Evolutionary conservation across 495 filamentous ascomycete genomes (phyloP).

Genomic region (Aspergillus egyptiacus): DNA sequence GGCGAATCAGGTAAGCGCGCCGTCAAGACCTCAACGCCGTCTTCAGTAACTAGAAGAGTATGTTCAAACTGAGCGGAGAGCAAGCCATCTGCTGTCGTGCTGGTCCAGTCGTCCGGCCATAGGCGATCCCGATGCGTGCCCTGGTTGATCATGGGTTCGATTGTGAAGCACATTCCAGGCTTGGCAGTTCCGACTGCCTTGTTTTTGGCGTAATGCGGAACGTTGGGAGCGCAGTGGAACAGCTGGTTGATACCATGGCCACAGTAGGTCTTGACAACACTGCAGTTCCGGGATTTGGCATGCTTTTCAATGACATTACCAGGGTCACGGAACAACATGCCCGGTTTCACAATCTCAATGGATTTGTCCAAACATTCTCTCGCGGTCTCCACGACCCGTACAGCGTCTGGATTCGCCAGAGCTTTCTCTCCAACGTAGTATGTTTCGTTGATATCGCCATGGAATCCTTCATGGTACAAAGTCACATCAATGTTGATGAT

Average conservation of each 20-base stretch:
- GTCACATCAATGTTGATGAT: constrained; percentile 89
- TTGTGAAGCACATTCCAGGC: constrained; percentile 87
- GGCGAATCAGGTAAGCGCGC: constrained; percentile 76
- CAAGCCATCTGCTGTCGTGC: constrained; percentile 73
- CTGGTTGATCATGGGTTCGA: constrained; percentile 86
- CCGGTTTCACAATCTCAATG: constrained; percentile 80
- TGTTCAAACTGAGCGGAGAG: constrained; percentile 90
- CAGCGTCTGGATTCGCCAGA: constrained; percentile 64
- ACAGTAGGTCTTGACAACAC: constrained; percentile 83
- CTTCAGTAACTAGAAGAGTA: constrained; percentile 87
- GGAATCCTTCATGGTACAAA: constrained; percentile 79
- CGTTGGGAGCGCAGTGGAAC: constrained; percentile 79
- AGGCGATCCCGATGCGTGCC: constrained; percentile 76
- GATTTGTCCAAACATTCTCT: constrained; percentile 77
- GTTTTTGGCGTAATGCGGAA: constrained; percentile 86
- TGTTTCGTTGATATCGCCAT: constrained; percentile 87
- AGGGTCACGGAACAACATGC: constrained; percentile 77
- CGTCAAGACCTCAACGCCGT: constrained; percentile 89
- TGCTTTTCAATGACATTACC: constrained; percentile 82
- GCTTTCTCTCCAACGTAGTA: constrained; percentile 83
- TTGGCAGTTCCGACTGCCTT: constrained; percentile 85
- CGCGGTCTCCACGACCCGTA: constrained; percentile 79
- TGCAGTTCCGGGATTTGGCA: constrained; percentile 70
- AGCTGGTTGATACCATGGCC: constrained; percentile 82
- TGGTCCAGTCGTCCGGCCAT: constrained; percentile 92